A percentile compares a stretch with the other conserved stretches of the same genome.
Evolutionary conservation across 2,329 filamentous ascomycete species (phyloP).

Genomic region (Stemphylium vesicarium): DNA sequence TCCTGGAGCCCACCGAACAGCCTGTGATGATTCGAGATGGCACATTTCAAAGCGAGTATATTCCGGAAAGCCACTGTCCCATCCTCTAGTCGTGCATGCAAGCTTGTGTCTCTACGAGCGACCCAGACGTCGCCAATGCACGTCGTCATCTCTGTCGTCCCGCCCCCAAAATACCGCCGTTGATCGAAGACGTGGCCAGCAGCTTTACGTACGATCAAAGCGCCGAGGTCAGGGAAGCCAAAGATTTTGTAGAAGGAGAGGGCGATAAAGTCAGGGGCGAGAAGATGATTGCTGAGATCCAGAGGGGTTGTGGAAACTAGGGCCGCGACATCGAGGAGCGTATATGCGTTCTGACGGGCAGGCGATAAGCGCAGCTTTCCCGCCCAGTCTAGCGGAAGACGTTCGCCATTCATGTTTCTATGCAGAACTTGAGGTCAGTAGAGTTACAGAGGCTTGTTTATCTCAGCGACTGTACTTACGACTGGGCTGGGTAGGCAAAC

Average conservation of each 20-base stretch:
- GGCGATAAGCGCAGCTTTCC: constrained; percentile 22
- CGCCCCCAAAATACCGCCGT: constrained; percentile 71
- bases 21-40: constrained; percentile 62
- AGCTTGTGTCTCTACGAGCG: constrained; percentile 58
- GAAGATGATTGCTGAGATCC: constrained; percentile 61
- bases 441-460: neutral
- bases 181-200: constrained; percentile 62
- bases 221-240: constrained; percentile 89
- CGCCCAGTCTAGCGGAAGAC: constrained; percentile 71
- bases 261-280: constrained; percentile 79
- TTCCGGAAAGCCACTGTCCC: constrained; percentile 70
- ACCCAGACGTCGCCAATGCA: constrained; percentile 61
- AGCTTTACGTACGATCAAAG: constrained; percentile 77
- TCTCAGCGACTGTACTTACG: constrained; percentile 43
- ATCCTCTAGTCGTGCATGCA: constrained; percentile 70
- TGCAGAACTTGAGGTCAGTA: neutral
- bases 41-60: constrained; percentile 67
- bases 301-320: constrained; percentile 68
- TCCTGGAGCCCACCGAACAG: constrained; percentile 66
- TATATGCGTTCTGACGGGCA: constrained; percentile 62
- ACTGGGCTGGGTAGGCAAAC: constrained; percentile 89
- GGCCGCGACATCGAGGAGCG: constrained; percentile 73
- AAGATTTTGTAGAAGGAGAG: constrained; percentile 96
- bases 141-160: constrained; percentile 66
- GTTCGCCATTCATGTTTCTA: constrained; percentile 79